Evolutionary conservation across 805 yeast genomes (phyloP).

Genomic region (Zygosaccharomyces pseudorouxii): DNA sequence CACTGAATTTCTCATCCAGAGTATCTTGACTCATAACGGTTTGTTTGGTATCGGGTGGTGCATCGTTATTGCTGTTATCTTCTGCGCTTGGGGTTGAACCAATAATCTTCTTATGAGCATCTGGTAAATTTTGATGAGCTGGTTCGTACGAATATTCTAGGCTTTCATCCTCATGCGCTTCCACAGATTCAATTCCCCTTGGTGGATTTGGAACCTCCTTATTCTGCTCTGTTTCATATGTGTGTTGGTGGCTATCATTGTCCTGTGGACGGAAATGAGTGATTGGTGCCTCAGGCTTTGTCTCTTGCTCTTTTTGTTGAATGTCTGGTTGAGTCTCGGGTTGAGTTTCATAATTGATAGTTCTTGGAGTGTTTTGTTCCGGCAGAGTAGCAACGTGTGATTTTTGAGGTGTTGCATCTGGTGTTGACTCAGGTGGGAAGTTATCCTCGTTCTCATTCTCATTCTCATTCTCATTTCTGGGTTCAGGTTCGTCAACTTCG

Average conservation of each 20-base stretch:
- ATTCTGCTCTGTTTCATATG: neutral
- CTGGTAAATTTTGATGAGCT: neutral
- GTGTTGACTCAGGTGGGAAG: neutral
- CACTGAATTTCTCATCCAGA: neutral
- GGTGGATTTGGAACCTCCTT: neutral
- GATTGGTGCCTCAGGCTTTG: too few species aligned
- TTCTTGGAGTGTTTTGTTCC: constrained; percentile 1
- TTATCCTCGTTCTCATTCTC: neutral
- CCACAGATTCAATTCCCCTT: neutral
- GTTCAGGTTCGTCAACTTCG: neutral
- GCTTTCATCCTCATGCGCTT: neutral
- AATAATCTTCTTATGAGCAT: neutral
- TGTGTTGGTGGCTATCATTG: neutral
- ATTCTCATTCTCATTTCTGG: neutral
- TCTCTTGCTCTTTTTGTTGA: neutral
- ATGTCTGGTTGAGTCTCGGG: neutral
- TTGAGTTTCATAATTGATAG: neutral
- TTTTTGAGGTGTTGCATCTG: neutral
- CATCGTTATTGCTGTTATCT: neutral
- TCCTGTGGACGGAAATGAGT: neutral
- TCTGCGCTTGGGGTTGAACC: neutral
- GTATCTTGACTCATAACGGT: neutral
- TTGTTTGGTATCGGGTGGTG: neutral
- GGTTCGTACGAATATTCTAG: neutral
- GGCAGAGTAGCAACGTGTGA: neutral